Base-by-base conservation (phyloP, 371 early-diverging fungal genomes). In the Rhizopus arrhizus region DNA sequence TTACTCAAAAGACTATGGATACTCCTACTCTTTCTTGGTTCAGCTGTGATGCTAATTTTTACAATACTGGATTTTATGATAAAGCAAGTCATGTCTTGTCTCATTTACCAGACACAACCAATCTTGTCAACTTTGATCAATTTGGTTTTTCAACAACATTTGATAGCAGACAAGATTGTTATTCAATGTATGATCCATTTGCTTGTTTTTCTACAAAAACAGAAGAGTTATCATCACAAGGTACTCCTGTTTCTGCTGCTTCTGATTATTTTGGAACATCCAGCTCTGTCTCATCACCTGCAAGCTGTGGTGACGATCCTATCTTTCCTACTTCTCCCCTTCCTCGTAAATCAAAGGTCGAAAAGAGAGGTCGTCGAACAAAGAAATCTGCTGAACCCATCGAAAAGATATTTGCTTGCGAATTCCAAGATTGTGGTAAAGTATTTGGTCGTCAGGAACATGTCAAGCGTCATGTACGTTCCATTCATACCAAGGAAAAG, bases 371-470 rank as follows among this genome's bases (percentile, higher is more conserved):
- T 13, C 33, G 11, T 13, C 13, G 22, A 22, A 22, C 22, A 22
- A 22, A 22, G 15, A 53, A 47, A 13, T 9, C n/a, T n/a, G 13
- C 7, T 5, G 43, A 43, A 47, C 22, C 22, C 22, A 22, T 22
- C 0, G 29, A 53, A 11, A 70, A 78, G 53, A 62, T 72, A 58
- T 81, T 81, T 61, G 63, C 68, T 1, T 86, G 87, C 56, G 68
- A 67, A 0, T 59, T 73, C 59, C 70, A 71, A 5, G 76, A 74
- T 28, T 95, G 95, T 62, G 85, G 85, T 42, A 83, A 89, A 51
- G 74, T 83, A 40, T 95, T 94, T 71, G 91, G 90, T 73, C 79
- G 93, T 16, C 83, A 82, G 53, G 94, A 94, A 68, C 93, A 94
- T 69, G 77, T 94, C 55, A 89, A 91, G 73, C 70, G 95, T n/a